Conservation (phyloP, 257 asterid species). For the Lithospermum erythrorhizon region DNA sequence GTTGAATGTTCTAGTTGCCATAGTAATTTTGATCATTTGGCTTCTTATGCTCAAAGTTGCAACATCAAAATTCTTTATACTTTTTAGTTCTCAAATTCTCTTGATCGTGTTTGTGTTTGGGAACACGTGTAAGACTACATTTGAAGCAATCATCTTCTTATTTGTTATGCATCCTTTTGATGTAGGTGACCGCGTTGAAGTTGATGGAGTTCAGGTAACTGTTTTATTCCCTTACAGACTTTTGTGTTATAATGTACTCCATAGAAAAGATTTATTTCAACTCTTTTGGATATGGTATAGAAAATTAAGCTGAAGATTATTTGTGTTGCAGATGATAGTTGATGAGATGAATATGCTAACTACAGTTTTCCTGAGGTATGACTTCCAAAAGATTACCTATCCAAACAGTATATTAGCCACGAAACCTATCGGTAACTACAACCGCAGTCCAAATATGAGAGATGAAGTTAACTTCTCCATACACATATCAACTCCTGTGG, state of each 20-base stretch:
- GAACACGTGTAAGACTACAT: conserved; percentile 8
- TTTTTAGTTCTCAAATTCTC: conserved; percentile 7
- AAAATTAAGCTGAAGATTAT: no score
- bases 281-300: no score
- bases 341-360: conserved; percentile 18
- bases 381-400: conserved; percentile 9
- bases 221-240: no score
- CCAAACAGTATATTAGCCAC: conserved; percentile 12
- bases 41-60: conserved; percentile 5
- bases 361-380: conserved; percentile 14
- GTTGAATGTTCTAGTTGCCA: conserved; percentile 2
- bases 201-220: conserved; percentile 10
- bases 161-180: conserved; percentile 17
- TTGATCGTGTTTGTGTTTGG: conserved; percentile 10
- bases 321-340: conserved; percentile 7
- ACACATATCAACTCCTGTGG: conserved; percentile 10
- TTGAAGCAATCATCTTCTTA: conserved; percentile 11
- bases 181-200: conserved; percentile 14
- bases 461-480: conserved; percentile 7
- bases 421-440: conserved; percentile 13
- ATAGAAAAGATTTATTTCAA: no score
- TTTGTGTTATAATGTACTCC: no score
- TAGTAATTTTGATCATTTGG: conserved; percentile 8
- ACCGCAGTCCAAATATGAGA: conserved; percentile 13
- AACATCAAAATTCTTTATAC: conserved; percentile 2